A percentile compares a stretch with the other conserved stretches of the same genome.
phyloP scores from a whole-genome alignment of 371 early-diverging fungal genomes.

The Mucor plumbeus region DNA sequence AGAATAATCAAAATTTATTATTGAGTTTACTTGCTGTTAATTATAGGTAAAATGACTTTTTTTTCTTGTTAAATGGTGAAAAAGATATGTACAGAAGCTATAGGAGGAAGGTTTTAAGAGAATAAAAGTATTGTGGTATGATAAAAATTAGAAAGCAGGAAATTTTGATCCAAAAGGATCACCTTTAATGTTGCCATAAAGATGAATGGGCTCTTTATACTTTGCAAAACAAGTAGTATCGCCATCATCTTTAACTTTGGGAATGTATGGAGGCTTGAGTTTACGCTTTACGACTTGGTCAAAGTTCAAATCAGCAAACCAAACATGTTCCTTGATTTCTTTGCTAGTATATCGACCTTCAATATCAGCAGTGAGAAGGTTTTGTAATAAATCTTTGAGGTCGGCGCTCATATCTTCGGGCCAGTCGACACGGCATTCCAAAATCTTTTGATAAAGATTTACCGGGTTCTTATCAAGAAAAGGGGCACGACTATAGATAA shows the following conservation, averaged over 20 bases:
- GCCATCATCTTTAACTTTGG: conserved; percentile 81
- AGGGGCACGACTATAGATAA: conserved; percentile 66
- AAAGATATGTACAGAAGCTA: not conserved
- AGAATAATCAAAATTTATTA: not conserved
- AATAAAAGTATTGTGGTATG: not conserved
- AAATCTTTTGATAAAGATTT: conserved; percentile 82
- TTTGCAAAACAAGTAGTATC: conserved; percentile 94
- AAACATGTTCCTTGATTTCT: conserved; percentile 93
- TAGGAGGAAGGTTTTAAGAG: not conserved
- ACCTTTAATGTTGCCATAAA: conserved; percentile 49
- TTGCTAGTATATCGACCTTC: conserved; percentile 84
- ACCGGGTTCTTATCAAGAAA: conserved; percentile 95
- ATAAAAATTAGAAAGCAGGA: conserved; percentile 41
- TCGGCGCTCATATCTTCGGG: conserved; percentile 87
- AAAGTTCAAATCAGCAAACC: conserved; percentile 97
- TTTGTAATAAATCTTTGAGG: conserved; percentile 89
- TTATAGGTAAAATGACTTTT: conserved; percentile 1
- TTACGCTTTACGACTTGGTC: conserved; percentile 71
- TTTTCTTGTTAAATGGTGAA: not conserved
- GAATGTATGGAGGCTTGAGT: conserved; percentile 90
- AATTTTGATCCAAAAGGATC: conserved; percentile 49
- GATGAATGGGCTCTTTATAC: conserved; percentile 82
- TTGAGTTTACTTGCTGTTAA: not conserved
- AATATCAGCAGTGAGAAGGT: conserved; percentile 85
- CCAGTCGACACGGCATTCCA: conserved; percentile 71